Percentiles rank a stretch among this genome's conserved stretches.
phyloP scores from a whole-genome alignment of 2,329 filamentous ascomycete species.

The Pseudopithomyces chartarum region DNA sequence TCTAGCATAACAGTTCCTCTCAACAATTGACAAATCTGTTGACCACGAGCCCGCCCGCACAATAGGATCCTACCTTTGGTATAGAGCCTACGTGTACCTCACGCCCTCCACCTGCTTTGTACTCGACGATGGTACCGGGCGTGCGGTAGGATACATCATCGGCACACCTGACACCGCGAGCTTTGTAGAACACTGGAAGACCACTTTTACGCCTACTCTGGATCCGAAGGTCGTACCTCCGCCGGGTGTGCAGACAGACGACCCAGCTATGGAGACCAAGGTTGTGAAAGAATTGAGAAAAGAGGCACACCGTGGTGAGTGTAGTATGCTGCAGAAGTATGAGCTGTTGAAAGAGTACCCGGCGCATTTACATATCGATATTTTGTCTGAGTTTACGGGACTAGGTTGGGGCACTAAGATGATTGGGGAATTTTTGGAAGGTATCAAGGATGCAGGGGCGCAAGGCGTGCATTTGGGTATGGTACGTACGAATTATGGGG shows the following conservation, averaged over 20 bases:
- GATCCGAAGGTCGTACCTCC: constrained; percentile 23
- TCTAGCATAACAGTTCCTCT: constrained; percentile 16
- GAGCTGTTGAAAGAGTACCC: constrained; percentile 33
- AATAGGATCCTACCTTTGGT: constrained; percentile 40
- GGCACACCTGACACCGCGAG: constrained; percentile 33
- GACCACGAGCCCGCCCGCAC: constrained; percentile 34
- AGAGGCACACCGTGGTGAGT: constrained; percentile 26
- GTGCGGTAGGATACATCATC: constrained; percentile 46
- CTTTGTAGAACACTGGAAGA: constrained; percentile 34
- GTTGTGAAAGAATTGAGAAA: constrained; percentile 20
- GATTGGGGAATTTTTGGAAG: constrained; percentile 30
- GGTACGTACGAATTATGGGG: constrained; percentile 36
- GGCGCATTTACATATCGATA: constrained; percentile 47
- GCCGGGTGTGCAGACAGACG: constrained; percentile 8
- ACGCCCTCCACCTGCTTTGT: constrained; percentile 40
- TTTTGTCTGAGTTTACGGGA: constrained; percentile 39
- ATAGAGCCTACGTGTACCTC: constrained; percentile 37
- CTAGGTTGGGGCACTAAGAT: constrained; percentile 37
- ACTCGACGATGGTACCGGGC: constrained; percentile 38
- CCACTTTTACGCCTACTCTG: constrained; percentile 31
- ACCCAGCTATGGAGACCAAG: constrained; percentile 25
- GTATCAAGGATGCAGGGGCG: constrained; percentile 26
- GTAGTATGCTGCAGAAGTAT: constrained; percentile 27
- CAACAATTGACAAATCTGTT: constrained; percentile 27
- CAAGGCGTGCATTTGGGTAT: constrained; percentile 44